Percentiles rank a stretch among this genome's conserved stretches.
These are phyloP conservation scores for Medicago lupulina DNA, from an alignment of 306 rosid genomes.

Conservation along the genomic window DNA sequence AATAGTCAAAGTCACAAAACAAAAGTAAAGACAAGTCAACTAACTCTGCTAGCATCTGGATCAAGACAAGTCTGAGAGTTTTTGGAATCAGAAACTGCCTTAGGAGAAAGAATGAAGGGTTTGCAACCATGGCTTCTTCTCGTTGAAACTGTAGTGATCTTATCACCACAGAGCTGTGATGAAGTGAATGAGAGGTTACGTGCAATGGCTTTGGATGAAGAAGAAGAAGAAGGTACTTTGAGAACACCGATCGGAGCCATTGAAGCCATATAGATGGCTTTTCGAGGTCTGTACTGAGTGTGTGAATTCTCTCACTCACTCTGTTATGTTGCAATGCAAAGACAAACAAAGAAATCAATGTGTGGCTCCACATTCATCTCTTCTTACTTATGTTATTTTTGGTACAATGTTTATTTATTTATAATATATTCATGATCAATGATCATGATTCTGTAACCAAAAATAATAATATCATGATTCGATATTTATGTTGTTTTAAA, in stretches of 20 bases:
- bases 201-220: slow-evolving; percentile 35
- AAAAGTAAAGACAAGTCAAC: slow-evolving; percentile 7
- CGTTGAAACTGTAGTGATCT: slow-evolving; percentile 36
- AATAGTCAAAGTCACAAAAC: neutral
- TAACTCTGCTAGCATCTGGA: slow-evolving; percentile 94
- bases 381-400: neutral
- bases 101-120: slow-evolving; percentile 69
- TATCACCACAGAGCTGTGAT: slow-evolving; percentile 54
- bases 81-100: slow-evolving; percentile 89
- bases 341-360: slow-evolving; percentile 9
- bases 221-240: slow-evolving; percentile 42
- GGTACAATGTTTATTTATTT: too few relatives aligned
- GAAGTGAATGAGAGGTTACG: slow-evolving; percentile 50
- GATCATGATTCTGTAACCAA: too few relatives aligned
- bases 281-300: neutral
- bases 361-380: slow-evolving; percentile 29
- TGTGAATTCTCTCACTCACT: neutral
- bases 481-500: too few relatives aligned
- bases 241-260: slow-evolving; percentile 55
- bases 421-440: too few relatives aligned
- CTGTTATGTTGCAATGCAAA: neutral
- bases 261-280: slow-evolving; percentile 47
- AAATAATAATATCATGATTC: too few relatives aligned
- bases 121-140: slow-evolving; percentile 17
- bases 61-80: slow-evolving; percentile 95